These are phyloP conservation scores for Ganoderma sinense DNA, from an alignment of 1,284 basidiomycete species.

Conservation along the genomic window DNA sequence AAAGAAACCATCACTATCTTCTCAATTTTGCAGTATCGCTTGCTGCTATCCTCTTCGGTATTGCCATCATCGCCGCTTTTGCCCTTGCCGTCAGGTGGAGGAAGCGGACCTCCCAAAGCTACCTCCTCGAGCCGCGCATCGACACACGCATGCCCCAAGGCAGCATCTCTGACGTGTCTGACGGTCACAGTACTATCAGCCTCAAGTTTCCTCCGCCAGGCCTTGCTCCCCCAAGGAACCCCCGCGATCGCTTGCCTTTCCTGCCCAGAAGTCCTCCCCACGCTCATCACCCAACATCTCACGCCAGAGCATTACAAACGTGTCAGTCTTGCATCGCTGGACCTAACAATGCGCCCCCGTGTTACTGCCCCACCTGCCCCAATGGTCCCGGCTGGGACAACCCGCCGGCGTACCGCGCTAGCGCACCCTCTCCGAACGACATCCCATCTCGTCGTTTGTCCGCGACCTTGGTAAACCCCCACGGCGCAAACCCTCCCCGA, in stretches of 20 bases:
- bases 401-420: neutral
- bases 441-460: neutral
- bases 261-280: neutral
- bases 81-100: conserved; percentile 22
- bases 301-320: neutral
- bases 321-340: neutral
- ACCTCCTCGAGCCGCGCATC: conserved; percentile 22
- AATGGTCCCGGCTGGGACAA: neutral
- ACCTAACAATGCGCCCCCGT: neutral
- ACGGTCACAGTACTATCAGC: neutral
- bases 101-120: conserved; percentile 18
- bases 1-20: conserved; percentile 17
- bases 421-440: neutral
- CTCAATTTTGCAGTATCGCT: conserved; percentile 29
- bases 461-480: neutral
- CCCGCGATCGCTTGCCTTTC: neutral
- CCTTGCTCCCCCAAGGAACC: neutral
- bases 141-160: conserved; percentile 23
- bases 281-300: neutral
- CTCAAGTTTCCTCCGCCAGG: neutral
- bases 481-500: neutral
- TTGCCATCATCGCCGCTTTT: conserved; percentile 22
- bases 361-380: neutral
- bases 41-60: conserved; percentile 22
- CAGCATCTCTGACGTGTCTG: conserved; percentile 2